Base-by-base conservation (phyloP, 179 eudicot genomes). In the Carnegiea gigantea region DNA sequence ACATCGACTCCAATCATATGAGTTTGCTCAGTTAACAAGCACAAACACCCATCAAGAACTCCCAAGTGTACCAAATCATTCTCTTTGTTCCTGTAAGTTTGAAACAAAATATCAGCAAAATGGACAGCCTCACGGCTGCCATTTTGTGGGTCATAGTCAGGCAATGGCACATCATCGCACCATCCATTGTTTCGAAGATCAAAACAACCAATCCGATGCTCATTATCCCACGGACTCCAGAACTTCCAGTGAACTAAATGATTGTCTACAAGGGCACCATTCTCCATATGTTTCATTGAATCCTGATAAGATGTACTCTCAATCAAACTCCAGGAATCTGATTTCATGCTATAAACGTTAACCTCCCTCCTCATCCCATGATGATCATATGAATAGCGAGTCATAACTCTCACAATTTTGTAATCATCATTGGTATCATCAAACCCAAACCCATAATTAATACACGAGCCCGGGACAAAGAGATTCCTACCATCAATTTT, bases 241-340 rank as follows among this genome's bases (percentile, higher is more conserved):
- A 24, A 68, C 9, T 24, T 68, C 73, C 73, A 68, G 26, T 68
- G 73, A 24, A 68, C 28, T 28, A 68, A 68, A 68, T 68, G 73
- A 43, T 68, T 28, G 38, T 68, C 73, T 10, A 68, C 15, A 68
- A 68, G 36, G 33, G 33, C 73, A 28, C 73, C 73, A 10, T 5
- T 5, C 15, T 68, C 73, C 28, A 11, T 23, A 21, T 24, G 15
- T 11, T 18, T 24, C 33, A 68, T 11, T 14, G 15, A n/a, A 12
- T 28, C 73, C 38, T 11, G 14, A 68, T 6, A 28, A 23, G 15
- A 1, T 2, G 9, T 68, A 4, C 28, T 68, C 28, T 14, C 28
- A 68, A 68, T 24, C 33, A 70, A 70, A 21, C 73, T 70, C 73
- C 73, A 70, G 13, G 36, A 24, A 33, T 14, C 14, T 7, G 36